A percentile compares a stretch with the other conserved stretches of the same genome.
These are phyloP conservation scores for Physcia stellaris DNA, from an alignment of 495 filamentous ascomycete species.

Conservation along the genomic window DNA sequence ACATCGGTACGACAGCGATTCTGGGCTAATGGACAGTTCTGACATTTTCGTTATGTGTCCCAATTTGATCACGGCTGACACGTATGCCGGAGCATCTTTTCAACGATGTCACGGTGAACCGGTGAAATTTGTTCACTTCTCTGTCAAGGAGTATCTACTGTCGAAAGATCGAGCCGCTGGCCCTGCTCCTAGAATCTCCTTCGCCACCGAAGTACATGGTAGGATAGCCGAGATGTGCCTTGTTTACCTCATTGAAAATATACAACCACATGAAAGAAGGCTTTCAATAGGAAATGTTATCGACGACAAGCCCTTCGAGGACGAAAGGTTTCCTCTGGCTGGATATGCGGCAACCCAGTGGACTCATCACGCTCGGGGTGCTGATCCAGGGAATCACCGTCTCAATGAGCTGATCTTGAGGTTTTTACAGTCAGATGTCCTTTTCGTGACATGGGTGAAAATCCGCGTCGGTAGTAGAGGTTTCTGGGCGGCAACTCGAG, in stretches of 20 bases:
- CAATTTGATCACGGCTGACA: constrained; percentile 8
- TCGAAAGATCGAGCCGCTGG: constrained; percentile 1
- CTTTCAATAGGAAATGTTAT: neutral
- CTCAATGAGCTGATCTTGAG: too few species aligned
- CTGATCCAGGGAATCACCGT: too few species aligned
- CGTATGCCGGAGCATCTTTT: neutral
- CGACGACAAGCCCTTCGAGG: too few species aligned
- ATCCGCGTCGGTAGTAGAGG: too few species aligned
- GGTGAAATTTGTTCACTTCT: constrained; percentile 19
- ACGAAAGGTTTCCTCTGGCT: neutral
- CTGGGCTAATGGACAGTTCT: constrained; percentile 3
- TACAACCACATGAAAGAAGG: neutral
- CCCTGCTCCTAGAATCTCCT: neutral
- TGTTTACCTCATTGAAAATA: neutral
- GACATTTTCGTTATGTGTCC: constrained; percentile 12
- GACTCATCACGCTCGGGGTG: neutral
- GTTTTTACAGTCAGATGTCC: too few species aligned
- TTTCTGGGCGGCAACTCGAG: too few species aligned
- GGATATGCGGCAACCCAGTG: neutral
- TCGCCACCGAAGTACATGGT: neutral
- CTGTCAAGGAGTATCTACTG: constrained; percentile 19
- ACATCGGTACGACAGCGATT: constrained; percentile 1
- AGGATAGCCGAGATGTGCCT: neutral
- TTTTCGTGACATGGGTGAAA: too few species aligned
- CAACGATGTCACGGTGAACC: constrained; percentile 2